Base-by-base conservation (phyloP, 78 protist genomes). In the Polysphondylium violaceum region DNA sequence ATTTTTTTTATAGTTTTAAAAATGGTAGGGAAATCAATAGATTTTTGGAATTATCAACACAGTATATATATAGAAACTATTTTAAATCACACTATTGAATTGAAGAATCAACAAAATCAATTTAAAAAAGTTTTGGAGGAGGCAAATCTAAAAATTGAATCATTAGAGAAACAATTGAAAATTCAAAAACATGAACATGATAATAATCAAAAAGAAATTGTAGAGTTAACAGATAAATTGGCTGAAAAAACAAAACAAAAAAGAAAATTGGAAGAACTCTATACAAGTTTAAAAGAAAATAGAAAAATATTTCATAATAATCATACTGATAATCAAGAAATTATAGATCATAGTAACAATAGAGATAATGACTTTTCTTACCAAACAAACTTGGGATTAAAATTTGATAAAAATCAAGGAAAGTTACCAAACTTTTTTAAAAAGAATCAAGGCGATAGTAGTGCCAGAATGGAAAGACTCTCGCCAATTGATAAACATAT, bases 181-280 rank as follows among this genome's bases (percentile, higher is more conserved):
- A 11, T 55, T 17, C 47, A 50, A 23, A 79, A 40, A 67, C 19
- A 25, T 17, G 88, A 79, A 14, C 23, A n/a, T 11, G 88, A 79
- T 11, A 44, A 38, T 64, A 68, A 79, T 44, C 64, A 79, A 55
- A 79, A 36, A 40, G 88, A 79, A 44, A 79, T 79, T n/a, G 64
- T 79, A 1, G 88, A 79, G 38, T 41, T 79, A 12, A 21, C 75
- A 5, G 88, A 79, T 9, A 79, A 79, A 40, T 29, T 25, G 12
- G 88, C 88, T n/a, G 88, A 79, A 44, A 79, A 79, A 44, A 79
- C 88, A 14, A 65, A 68, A 36, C 81, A 74, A 74, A 74, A 74
- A 44, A 74, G 81, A 38, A 44, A 41, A 74, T 56, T 74, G 7
- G 81, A 74, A 29, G 81, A 74, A 56, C 35, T 74, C 1, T 74